Evolutionary conservation across 176 grass and related monocot genomes (phyloP).

Genomic region (Zizania latifolia): DNA sequence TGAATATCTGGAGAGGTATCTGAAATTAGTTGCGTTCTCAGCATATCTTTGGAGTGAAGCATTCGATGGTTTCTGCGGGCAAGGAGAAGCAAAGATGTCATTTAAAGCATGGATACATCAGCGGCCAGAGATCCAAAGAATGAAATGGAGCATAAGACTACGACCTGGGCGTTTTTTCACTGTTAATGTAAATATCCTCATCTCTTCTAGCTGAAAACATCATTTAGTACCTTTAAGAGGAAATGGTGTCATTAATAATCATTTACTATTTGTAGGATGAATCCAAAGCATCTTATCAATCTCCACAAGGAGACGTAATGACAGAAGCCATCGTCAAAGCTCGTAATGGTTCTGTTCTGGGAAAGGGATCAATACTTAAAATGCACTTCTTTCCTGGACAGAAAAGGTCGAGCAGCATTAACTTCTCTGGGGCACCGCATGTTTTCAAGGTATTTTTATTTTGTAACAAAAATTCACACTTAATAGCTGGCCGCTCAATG

Average conservation of each 20-base stretch:
- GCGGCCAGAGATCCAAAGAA: slow-evolving; percentile 88
- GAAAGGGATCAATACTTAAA: slow-evolving; percentile 98
- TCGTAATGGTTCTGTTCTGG: slow-evolving; percentile 87
- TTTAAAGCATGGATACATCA: slow-evolving; percentile 93
- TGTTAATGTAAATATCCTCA: slow-evolving; percentile 54
- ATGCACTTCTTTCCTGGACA: slow-evolving; percentile 95
- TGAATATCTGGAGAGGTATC: slow-evolving; percentile 95
- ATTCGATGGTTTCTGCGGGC: slow-evolving; percentile 87
- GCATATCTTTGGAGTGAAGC: slow-evolving; percentile 94
- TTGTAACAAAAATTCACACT: not conserved
- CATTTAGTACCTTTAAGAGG: slow-evolving; percentile 8
- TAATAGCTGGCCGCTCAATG: not conserved
- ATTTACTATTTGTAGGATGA: slow-evolving; percentile 61
- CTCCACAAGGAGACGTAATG: slow-evolving; percentile 65
- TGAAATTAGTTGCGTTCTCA: slow-evolving; percentile 96
- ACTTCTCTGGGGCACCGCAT: slow-evolving; percentile 71
- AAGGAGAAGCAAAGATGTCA: slow-evolving; percentile 69
- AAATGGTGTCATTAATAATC: slow-evolving; percentile 3
- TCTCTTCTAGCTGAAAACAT: slow-evolving; percentile 25
- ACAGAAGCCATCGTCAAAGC: slow-evolving; percentile 85
- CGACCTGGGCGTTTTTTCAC: slow-evolving; percentile 95
- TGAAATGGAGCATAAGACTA: slow-evolving; percentile 98
- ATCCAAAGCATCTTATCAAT: slow-evolving; percentile 51
- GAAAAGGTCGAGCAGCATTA: slow-evolving; percentile 65
- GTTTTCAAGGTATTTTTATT: slow-evolving; percentile 74